Conservation (phyloP, 331 rosid genomes). For the Acacia concinna region DNA sequence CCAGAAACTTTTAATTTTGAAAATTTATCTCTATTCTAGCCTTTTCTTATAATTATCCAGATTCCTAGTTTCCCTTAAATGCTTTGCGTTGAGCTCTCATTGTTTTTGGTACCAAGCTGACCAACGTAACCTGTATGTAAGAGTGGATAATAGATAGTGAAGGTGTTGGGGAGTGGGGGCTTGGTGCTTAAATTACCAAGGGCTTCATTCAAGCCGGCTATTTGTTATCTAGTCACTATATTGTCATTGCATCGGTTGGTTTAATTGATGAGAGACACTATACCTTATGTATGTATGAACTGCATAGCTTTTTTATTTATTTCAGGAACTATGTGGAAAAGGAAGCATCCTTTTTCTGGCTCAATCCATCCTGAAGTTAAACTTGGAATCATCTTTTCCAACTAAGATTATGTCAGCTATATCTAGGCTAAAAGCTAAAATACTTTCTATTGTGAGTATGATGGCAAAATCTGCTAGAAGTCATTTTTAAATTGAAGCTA, state of each 20-base stretch:
- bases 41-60: not conserved
- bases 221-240: not conserved
- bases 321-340: constrained; percentile 78
- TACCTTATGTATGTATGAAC: constrained; percentile 16
- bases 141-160: constrained; percentile 6
- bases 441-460: constrained; percentile 74
- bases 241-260: constrained; percentile 14
- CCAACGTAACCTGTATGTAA: constrained; percentile 5
- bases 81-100: constrained; percentile 1
- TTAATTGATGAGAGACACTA: constrained; percentile 21
- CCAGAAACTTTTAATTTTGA: not conserved
- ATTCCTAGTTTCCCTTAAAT: constrained; percentile 8
- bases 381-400: constrained; percentile 39
- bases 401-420: constrained; percentile 69
- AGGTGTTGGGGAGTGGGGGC: not conserved
- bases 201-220: constrained; percentile 20
- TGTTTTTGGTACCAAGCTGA: constrained; percentile 12
- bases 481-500: constrained; percentile 26
- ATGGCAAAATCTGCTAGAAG: constrained; percentile 17
- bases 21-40: constrained; percentile 12
- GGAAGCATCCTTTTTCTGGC: constrained; percentile 88
- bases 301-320: constrained; percentile 27
- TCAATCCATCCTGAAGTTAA: constrained; percentile 70
- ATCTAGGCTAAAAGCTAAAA: constrained; percentile 78
- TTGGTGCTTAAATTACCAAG: constrained; percentile 26